Evolutionary conservation across 345 rosid species (phyloP), one percentile per base, ranked within the genome.

Genomic region (Cardiospermum halicacabum): DNA sequence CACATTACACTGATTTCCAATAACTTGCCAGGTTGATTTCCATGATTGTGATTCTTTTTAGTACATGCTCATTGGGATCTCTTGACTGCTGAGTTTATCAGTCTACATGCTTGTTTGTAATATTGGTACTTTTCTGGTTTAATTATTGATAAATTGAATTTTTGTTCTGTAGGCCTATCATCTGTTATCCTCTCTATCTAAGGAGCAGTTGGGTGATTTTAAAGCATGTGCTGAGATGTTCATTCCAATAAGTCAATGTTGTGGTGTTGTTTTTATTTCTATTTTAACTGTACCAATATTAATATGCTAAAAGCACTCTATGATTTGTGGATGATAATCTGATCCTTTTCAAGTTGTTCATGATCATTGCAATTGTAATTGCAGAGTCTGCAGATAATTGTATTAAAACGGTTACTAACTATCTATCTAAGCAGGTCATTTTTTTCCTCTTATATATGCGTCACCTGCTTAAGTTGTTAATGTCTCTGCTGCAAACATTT

Each of bases 341-440:
- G 99, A 96, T 89, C 65, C 97, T 94, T 80, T 94, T 94, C 91
- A 94, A 94, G 96, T 82, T 94, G 72, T 97, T 94, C 75, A 97
- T 94, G 86, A 94, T 94, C 62, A 94, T 97, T 75, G 99, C 89
- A 64, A 97, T 94, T 79, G 99, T 94, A 74, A 94, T 94, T 84
- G 95, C 95, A 75, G 99, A 94, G 77, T 94, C 99, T 68, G 92
- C 99, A 1, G 99, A 94, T 77, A 94, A 78, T 84, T 94, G 99
- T 87, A 89, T 94, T 74, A 94, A 94, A 77, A 94, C 96, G 79
- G 97, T n/a, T n/a, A n/a, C n/a, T 90, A 80, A 71, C 61, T 27
- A 30, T 56, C 68, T 42, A n/a, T 34, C 32, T 67, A 28, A 25
- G 19, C 56, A 51, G 54, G 27, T 26, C 9, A 47, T 28, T n/a